Evolutionary conservation across 495 filamentous ascomycete genomes (phyloP).

Genomic region (Pseudomonodictys pantanalensis): DNA sequence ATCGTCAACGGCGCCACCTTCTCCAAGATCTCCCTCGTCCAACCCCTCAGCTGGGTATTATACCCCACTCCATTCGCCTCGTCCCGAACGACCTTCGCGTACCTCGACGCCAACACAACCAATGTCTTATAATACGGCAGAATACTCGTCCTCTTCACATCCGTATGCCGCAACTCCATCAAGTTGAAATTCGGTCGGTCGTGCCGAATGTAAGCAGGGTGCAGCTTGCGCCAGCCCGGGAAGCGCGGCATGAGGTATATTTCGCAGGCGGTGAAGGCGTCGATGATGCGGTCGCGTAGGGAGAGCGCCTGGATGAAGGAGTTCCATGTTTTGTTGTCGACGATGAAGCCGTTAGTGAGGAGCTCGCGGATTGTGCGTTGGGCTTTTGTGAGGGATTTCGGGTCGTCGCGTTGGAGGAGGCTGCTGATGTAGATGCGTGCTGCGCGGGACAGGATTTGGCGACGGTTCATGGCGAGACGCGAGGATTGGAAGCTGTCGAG

Average conservation of each 20-base stretch:
- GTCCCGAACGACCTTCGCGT: conserved; percentile 45
- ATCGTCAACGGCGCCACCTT: conserved; percentile 51
- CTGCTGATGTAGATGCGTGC: conserved; percentile 61
- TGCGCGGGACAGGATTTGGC: conserved; percentile 56
- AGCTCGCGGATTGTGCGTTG: conserved; percentile 50
- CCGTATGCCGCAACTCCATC: conserved; percentile 39
- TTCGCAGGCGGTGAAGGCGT: conserved; percentile 70
- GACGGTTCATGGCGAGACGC: conserved; percentile 40
- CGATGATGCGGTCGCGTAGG: conserved; percentile 24
- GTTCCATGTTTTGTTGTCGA: conserved; percentile 66
- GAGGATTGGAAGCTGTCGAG: neutral
- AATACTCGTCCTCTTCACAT: conserved; percentile 5
- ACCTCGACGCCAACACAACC: conserved; percentile 51
- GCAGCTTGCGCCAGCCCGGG: conserved; percentile 58
- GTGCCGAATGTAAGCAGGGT: conserved; percentile 12
- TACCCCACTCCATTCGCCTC: conserved; percentile 36
- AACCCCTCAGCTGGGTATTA: conserved; percentile 27
- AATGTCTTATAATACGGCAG: conserved; percentile 51
- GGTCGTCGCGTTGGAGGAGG: conserved; percentile 49
- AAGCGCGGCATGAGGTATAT: conserved; percentile 69
- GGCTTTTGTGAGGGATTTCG: conserved; percentile 44
- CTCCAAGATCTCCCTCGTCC: conserved; percentile 16
- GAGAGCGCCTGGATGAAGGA: conserved; percentile 53
- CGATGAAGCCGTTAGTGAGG: conserved; percentile 58
- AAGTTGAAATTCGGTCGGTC: conserved; percentile 29